Base-by-base conservation (phyloP, 2,329 filamentous ascomycete genomes). In the Trichoderma guizhouense region DNA sequence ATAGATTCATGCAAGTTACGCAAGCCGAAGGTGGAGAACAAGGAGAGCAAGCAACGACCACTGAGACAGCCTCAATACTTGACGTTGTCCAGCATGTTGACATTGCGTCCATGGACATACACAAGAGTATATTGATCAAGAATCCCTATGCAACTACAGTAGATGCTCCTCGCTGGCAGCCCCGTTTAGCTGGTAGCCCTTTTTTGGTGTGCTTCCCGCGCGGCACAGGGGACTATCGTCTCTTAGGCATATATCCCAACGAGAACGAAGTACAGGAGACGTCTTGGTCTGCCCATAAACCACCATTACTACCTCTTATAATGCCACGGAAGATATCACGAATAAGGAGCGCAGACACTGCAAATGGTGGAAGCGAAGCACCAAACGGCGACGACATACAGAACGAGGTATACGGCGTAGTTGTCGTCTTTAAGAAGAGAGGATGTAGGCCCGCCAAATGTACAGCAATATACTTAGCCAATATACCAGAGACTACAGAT, bases 151-250 rank as follows among this genome's bases (percentile, higher is more conserved):
- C 69, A 18, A 62, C 69, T 32, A 72, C 58, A 7, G 21, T 73
- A 6, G 24, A 39, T 32, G 47, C 67, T 8, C 63, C 69, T 18
- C 24, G 51, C 15, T 72, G 64, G 63, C 69, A 72, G 18, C 63
- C 69, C n/a, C 61, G 62, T 15, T 62, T 67, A 21, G 51, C 21
- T 66, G 64, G 63, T 51, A 73, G 30, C 24, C 69, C 69, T 3
- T 73, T 73, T 21, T 24, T 73, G 9, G 21, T 72, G 5, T 73
- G 72, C 14, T 71, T 72, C n/a, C 69, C 72, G 15, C 69, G 69
- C 18, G 72, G 58, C 15, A 57, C 64, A 8, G 21, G 47, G 1
- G 51, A 53, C 51, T 72, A 73, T 47, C 69, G 69, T 9, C 43
- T 71, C 3, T 71, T 71, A 5, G 63, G 63, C 9, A 68, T 73